Percentiles rank a stretch among this genome's conserved stretches.
phyloP scores from a whole-genome alignment of 2,329 filamentous ascomycete species.

The Alternaria alternata region DNA sequence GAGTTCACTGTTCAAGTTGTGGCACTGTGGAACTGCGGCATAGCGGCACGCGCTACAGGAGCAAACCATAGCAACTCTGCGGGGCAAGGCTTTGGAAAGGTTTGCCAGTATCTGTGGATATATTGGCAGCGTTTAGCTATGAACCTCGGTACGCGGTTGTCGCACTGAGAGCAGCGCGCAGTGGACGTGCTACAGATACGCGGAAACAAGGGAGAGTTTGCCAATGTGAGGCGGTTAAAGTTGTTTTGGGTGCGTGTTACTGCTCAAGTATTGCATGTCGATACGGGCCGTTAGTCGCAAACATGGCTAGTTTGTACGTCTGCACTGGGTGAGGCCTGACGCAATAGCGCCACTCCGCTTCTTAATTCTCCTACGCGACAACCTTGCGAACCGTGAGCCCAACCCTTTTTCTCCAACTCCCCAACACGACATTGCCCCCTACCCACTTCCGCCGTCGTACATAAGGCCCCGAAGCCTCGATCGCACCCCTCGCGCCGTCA shows the following conservation, averaged over 20 bases:
- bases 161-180: not conserved
- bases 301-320: not conserved
- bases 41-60: not conserved
- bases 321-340: slow-evolving; percentile 9
- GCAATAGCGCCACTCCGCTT: slow-evolving; percentile 6
- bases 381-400: slow-evolving; percentile 1
- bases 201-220: not conserved
- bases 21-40: not conserved
- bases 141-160: not conserved
- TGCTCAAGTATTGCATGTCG: not conserved
- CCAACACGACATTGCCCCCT: not conserved
- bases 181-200: not conserved
- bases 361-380: slow-evolving; percentile 5
- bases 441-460: not conserved
- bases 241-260: not conserved
- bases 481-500: not conserved
- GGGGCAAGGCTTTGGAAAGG: not conserved
- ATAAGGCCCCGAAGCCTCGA: slow-evolving; percentile 1
- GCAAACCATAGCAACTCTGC: not conserved
- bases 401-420: not conserved
- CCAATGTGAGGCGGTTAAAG: not conserved
- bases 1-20: not conserved
- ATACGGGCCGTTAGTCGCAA: not conserved
- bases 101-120: not conserved
- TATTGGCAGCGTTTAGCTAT: not conserved